Evolutionary conservation across 2,329 filamentous ascomycete species (phyloP).

Genomic region (Didymella lethalis): DNA sequence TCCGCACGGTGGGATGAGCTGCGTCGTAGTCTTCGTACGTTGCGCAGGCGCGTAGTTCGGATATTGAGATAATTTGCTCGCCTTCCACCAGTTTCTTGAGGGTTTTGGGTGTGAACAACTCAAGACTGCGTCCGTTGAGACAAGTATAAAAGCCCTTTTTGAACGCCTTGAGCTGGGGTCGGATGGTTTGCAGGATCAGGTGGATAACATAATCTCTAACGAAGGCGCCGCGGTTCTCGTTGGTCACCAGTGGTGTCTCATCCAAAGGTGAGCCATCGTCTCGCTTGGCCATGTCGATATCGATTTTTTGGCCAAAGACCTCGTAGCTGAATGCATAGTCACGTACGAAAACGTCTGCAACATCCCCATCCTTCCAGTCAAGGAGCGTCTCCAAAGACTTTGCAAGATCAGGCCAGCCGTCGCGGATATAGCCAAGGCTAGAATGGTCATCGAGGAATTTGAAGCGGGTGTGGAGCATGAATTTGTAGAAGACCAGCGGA

Average conservation of each 20-base stretch:
- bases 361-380: slow-evolving; percentile 80
- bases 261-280: background rate
- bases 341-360: slow-evolving; percentile 81
- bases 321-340: slow-evolving; percentile 86
- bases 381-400: slow-evolving; percentile 76
- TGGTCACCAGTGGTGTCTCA: slow-evolving; percentile 78
- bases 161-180: slow-evolving; percentile 81
- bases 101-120: slow-evolving; percentile 53
- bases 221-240: slow-evolving; percentile 78
- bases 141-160: slow-evolving; percentile 80
- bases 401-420: slow-evolving; percentile 85
- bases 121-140: slow-evolving; percentile 73
- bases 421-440: slow-evolving; percentile 75
- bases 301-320: slow-evolving; percentile 61
- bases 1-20: slow-evolving; percentile 71
- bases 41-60: slow-evolving; percentile 72
- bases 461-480: slow-evolving; percentile 74
- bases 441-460: slow-evolving; percentile 55
- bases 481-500: slow-evolving; percentile 82
- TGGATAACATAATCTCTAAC: slow-evolving; percentile 86
- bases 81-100: slow-evolving; percentile 86
- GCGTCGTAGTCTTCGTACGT: slow-evolving; percentile 81
- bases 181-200: slow-evolving; percentile 79
- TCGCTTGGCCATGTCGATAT: slow-evolving; percentile 61
- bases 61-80: slow-evolving; percentile 78